Base-by-base conservation (phyloP, 164 flowering plant species). In the Cinnamomum micranthum region DNA sequence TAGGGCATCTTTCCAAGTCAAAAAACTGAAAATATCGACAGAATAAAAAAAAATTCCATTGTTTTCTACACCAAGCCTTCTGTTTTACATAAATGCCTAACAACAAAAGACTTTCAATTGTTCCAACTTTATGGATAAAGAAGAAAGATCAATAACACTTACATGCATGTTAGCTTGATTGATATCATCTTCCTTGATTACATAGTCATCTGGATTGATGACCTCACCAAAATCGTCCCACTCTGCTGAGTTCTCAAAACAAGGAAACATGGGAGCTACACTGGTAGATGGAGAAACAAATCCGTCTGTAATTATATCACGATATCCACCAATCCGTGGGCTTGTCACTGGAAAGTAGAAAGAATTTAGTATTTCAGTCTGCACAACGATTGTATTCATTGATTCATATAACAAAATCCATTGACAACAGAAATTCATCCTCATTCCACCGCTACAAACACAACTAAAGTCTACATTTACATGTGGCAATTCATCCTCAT, bases 221-320 rank as follows among this genome's bases (percentile, higher is more conserved):
- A 95, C 88, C 82, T 95, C 99, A 25, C 99, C 99, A 83, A 90
- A 95, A 80, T 95, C 99, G 87, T 93, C 99, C 99, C 99, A 95
- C 69, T 92, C 99, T 63, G 85, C 74, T 14, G 89, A 72, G 80
- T 87, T 85, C 20, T 95, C 99, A 79, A 81, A 93, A 71, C 83
- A 92, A 22, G 99, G 98, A 82, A 95, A 95, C 97, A 95, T 93
- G 12, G 99, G 99, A 60, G 95, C 88, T 74, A 85, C 88, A 81
- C 94, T 86, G 59, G 89, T 84, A 28, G 92, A 78, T 9, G 96
- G 85, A 75, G 97, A 93, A 81, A 85, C 88, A 87, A 95, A 95
- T 65, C 99, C 99, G 86, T 95, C 99, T 78, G 93, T 86, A 25
- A 92, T 78, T 73, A 93, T 82, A 74, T 93, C 98, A 24, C 85